Evolutionary conservation across 2,329 filamentous ascomycete genomes (phyloP).

Genomic region (Elsinoe australis): DNA sequence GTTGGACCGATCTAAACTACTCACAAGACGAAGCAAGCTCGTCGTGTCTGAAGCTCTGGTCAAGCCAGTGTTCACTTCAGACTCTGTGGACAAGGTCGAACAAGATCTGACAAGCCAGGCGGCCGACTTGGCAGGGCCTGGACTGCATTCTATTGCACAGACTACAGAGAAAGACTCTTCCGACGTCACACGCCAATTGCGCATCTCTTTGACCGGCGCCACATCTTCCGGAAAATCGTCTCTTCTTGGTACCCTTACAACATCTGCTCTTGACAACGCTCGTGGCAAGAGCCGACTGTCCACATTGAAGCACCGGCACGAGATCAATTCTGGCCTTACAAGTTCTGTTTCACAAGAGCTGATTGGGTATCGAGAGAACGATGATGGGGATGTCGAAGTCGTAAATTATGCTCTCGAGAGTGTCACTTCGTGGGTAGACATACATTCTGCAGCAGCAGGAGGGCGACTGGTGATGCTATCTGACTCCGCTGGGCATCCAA

Average conservation of each 20-base stretch:
- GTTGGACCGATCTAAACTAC: conserved; percentile 20
- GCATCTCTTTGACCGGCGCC: conserved; percentile 79
- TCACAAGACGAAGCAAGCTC: conserved; percentile 44
- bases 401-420: conserved; percentile 83
- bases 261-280: conserved; percentile 82
- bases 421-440: conserved; percentile 88
- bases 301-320: conserved; percentile 84
- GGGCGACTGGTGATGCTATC: conserved; percentile 80
- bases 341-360: conserved; percentile 93
- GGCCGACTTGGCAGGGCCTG: neutral
- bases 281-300: conserved; percentile 82
- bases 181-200: conserved; percentile 59
- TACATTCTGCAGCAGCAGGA: conserved; percentile 67
- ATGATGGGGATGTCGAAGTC: conserved; percentile 37
- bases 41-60: conserved; percentile 88
- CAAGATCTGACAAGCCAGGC: neutral
- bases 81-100: conserved; percentile 14
- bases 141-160: conserved; percentile 13
- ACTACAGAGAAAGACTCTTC: conserved; percentile 9
- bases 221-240: conserved; percentile 91
- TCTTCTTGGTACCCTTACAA: conserved; percentile 78
- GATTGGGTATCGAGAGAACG: conserved; percentile 60
- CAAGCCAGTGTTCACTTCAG: conserved; percentile 52
- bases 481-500: conserved; percentile 84
- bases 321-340: conserved; percentile 83